Base-by-base conservation (phyloP, 2,329 filamentous ascomycete species). In the Cordyceps javanica region DNA sequence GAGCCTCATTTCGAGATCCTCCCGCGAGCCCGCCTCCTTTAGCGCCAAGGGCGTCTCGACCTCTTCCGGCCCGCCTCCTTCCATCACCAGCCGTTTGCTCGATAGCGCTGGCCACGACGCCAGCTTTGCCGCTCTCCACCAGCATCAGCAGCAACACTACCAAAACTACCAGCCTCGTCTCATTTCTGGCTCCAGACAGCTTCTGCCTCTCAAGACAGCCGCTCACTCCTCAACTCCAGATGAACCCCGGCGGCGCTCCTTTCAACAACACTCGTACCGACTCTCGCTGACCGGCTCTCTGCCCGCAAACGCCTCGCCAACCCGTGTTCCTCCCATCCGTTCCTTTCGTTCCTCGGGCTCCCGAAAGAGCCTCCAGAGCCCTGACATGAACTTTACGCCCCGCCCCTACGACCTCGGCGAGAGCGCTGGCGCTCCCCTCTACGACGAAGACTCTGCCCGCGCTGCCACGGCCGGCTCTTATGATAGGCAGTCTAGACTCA, bases 321-420 rank as follows among this genome's bases (percentile, higher is more conserved):
- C 72, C 59, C 73, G 73, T 49, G 73, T 82, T 41, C 79, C 81
- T 16, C 81, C 81, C 8, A 83, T 83, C 65, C 77, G 82, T 56
- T 72, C 74, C 9, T 82, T 83, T 62, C 77, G 81, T 60, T 82
- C 81, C 26, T 82, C 81, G 38, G 78, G 77, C 63, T 80, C 80
- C 60, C 79, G 82, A 62, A 80, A 77, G 68, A 82, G 80, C 67
- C 70, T 80, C 66, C 70, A 79, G 25, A 71, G 71, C 14, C 71
- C 80, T 63, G 81, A 83, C 65, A 82, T 81, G 77, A 80, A 75
- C 62, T 73, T 74, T 55, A 72, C 72, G 26, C 65, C 73, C 61
- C 72, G 73, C 60, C 71, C 72, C 49, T 77, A 75, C 59, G 77
- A 81, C 46, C 68, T 68, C 32, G 72, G 73, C 61, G 75, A 77